Conservation (phyloP, 179 eudicot species). For the Patellifolia procumbens region DNA sequence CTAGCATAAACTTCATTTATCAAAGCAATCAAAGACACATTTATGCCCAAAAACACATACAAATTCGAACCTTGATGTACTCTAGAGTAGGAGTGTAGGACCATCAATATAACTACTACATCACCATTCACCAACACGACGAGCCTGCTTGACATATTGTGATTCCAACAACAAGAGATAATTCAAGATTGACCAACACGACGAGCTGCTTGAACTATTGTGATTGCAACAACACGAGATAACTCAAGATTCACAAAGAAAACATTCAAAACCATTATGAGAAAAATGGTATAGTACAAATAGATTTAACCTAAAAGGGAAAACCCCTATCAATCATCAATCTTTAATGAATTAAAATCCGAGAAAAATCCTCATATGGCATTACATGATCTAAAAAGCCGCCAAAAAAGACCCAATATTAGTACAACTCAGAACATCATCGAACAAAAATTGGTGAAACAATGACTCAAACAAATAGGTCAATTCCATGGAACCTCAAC, state of each 20-base stretch:
- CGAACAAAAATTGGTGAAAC: neutral
- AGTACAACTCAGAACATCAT: neutral
- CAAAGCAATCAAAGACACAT: neutral
- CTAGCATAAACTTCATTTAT: neutral
- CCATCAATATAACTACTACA: neutral
- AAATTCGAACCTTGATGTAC: neutral
- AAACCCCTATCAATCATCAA: neutral
- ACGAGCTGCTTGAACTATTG: neutral
- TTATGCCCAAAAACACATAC: neutral
- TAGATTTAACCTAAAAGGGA: neutral
- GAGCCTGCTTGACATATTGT: too few relatives aligned
- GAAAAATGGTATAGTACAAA: neutral
- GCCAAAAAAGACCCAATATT: neutral
- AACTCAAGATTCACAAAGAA: neutral
- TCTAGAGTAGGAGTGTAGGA: too few relatives aligned
- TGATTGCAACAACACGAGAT: neutral
- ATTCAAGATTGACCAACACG: neutral
- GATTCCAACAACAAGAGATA: too few relatives aligned
- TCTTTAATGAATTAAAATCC: neutral
- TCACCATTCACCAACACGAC: neutral
- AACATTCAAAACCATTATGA: neutral
- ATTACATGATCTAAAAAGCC: conserved; percentile 10
- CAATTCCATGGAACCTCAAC: neutral
- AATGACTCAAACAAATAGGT: neutral
- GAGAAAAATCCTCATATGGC: neutral